Evolutionary conservation across 768 basidiomycete species (phyloP).

Genomic region (Kwoniella europaea): DNA sequence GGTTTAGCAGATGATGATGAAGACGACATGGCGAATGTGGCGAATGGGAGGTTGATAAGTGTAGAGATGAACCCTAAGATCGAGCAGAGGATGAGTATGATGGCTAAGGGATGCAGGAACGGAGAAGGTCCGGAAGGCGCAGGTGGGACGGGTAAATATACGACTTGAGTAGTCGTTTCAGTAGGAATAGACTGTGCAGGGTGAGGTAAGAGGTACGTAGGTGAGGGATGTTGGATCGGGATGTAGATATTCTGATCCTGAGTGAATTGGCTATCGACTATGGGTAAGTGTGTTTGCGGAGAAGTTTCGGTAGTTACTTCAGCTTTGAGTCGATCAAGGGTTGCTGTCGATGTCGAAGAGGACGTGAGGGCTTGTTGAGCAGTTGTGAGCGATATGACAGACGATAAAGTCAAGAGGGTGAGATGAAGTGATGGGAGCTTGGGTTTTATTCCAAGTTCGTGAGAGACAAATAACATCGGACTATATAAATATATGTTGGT

Average conservation of each 20-base stretch:
- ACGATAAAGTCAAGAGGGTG: not conserved
- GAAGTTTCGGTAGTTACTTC: not conserved
- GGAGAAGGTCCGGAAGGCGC: not conserved
- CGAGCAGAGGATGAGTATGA: constrained; percentile 19
- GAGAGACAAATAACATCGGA: no score
- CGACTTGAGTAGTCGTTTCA: not conserved
- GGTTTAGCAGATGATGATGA: constrained; percentile 19
- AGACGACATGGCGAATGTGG: constrained; percentile 7
- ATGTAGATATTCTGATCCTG: not conserved
- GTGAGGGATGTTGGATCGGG: not conserved
- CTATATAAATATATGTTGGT: not conserved
- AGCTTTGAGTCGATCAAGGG: not conserved
- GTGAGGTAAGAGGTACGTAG: not conserved
- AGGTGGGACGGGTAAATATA: not conserved
- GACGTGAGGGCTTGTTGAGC: not conserved
- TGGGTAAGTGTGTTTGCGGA: no score
- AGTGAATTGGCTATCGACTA: no score
- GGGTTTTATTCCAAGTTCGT: not conserved
- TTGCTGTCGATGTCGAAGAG: not conserved
- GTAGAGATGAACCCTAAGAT: constrained; percentile 24
- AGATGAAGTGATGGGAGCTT: not conserved
- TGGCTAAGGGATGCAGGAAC: constrained; percentile 17
- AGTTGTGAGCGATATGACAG: not conserved
- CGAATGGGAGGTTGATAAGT: constrained; percentile 16
- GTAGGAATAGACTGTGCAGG: not conserved